These are phyloP conservation scores for Excoecaria cochinchinensis DNA, from an alignment of 345 rosid genomes.

Conservation along the genomic window DNA sequence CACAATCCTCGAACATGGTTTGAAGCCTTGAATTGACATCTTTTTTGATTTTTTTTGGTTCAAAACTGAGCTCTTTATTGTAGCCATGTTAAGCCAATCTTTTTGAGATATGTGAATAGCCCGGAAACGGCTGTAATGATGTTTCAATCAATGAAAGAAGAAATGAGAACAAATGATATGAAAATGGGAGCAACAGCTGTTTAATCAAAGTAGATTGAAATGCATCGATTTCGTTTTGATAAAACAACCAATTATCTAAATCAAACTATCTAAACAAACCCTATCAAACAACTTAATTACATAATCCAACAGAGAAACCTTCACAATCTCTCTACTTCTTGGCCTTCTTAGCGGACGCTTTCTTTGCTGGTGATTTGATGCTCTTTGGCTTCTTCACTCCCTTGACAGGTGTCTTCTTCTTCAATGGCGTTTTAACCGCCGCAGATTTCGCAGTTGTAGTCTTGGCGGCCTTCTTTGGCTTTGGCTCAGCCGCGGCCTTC, in stretches of 20 bases:
- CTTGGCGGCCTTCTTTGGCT: conserved; percentile 11
- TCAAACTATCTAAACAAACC: background rate
- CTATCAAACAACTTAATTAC: background rate
- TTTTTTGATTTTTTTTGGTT: no score
- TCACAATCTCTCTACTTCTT: background rate
- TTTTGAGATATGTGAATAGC: background rate
- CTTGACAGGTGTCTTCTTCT: conserved; percentile 14
- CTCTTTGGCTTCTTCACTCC: conserved; percentile 17
- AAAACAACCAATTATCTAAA: background rate
- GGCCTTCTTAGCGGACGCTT: conserved; percentile 3
- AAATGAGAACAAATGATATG: background rate
- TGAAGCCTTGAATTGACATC: background rate
- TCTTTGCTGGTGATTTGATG: conserved; percentile 18
- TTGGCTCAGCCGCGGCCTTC: conserved; percentile 2
- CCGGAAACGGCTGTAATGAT: background rate
- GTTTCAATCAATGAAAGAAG: background rate
- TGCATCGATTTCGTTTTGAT: background rate
- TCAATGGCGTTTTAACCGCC: background rate
- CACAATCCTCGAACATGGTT: background rate
- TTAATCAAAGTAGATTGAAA: no score
- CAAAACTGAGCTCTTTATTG: background rate
- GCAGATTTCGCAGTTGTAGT: background rate
- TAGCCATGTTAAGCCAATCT: background rate
- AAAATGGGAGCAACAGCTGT: background rate
- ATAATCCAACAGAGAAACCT: background rate